These are phyloP conservation scores for Bremia lactucae DNA, from an alignment of 352 stramenopile species.

Conservation along the genomic window DNA sequence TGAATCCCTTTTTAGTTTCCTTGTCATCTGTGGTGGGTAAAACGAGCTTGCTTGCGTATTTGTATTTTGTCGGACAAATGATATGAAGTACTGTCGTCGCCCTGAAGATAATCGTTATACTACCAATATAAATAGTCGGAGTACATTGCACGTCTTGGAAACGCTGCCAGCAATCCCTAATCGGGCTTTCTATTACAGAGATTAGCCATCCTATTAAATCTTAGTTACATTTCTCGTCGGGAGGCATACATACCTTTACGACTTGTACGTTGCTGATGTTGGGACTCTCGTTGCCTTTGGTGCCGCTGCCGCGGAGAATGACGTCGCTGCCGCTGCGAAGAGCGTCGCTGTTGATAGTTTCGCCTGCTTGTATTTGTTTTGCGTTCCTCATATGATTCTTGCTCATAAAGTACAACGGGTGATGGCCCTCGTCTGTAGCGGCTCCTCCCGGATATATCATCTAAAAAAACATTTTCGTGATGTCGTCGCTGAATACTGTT, in stretches of 20 bases:
- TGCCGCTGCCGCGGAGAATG: slow-evolving; percentile 1
- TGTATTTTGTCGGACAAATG: too few relatives aligned
- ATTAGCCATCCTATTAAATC: too few relatives aligned
- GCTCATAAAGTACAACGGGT: slow-evolving; percentile 26
- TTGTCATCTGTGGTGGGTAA: too few relatives aligned
- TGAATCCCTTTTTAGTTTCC: too few relatives aligned
- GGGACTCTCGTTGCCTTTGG: slow-evolving; percentile 2
- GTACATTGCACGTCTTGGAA: too few relatives aligned
- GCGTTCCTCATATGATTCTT: slow-evolving; percentile 12
- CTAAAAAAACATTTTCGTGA: slow-evolving; percentile 4
- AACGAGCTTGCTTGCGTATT: too few relatives aligned
- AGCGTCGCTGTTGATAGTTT: slow-evolving; percentile 1
- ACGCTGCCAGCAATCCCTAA: too few relatives aligned
- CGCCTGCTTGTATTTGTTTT: slow-evolving; percentile 17
- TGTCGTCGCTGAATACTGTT: slow-evolving; percentile 2
- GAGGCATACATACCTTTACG: slow-evolving; percentile 15
- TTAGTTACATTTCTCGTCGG: slow-evolving; percentile 15
- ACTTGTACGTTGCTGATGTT: slow-evolving; percentile 5
- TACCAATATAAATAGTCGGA: too few relatives aligned
- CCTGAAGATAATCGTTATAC: too few relatives aligned
- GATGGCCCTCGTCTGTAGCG: slow-evolving; percentile 16
- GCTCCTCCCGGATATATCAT: slow-evolving; percentile 18
- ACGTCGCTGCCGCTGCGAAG: slow-evolving; percentile 2
- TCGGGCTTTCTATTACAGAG: too few relatives aligned
- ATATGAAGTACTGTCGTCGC: too few relatives aligned